These are phyloP conservation scores for Aspergillus egyptiacus DNA, from an alignment of 495 filamentous ascomycete species.

Conservation along the genomic window DNA sequence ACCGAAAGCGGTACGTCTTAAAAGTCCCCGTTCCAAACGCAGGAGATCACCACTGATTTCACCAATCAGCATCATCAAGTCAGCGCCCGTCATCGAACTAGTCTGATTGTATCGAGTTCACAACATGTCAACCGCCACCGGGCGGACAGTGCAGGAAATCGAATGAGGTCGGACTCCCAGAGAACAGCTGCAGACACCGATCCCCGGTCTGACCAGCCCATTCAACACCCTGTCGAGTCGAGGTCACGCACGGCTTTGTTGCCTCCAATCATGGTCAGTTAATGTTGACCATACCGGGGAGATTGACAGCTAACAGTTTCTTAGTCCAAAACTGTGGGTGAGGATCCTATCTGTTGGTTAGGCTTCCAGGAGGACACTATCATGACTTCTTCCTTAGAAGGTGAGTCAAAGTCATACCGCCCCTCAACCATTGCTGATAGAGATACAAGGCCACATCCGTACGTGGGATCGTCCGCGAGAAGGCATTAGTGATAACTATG, in stretches of 20 bases:
- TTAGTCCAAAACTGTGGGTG: slow-evolving; percentile 80
- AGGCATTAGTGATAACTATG: slow-evolving; percentile 33
- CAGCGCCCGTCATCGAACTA: slow-evolving; percentile 34
- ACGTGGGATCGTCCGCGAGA: slow-evolving; percentile 80
- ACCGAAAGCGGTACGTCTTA: slow-evolving; percentile 63
- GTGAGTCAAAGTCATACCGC: too few species aligned
- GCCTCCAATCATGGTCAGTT: slow-evolving; percentile 78
- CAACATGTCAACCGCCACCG: slow-evolving; percentile 66
- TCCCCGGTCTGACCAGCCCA: slow-evolving; percentile 42
- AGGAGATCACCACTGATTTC: neutral
- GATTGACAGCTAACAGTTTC: neutral
- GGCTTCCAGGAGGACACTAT: slow-evolving; percentile 88
- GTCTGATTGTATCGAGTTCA: slow-evolving; percentile 41
- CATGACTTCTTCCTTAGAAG: slow-evolving; percentile 81
- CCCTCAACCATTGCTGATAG: neutral
- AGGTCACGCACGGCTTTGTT: slow-evolving; percentile 74
- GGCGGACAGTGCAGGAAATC: slow-evolving; percentile 57
- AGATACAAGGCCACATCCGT: slow-evolving; percentile 68
- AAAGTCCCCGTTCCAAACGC: neutral
- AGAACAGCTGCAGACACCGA: slow-evolving; percentile 46
- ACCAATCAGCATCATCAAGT: slow-evolving; percentile 39
- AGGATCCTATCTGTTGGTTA: slow-evolving; percentile 82
- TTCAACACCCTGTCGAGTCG: slow-evolving; percentile 73
- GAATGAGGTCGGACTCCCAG: slow-evolving; percentile 59
- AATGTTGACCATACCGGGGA: slow-evolving; percentile 4